These are phyloP conservation scores for Clavispora asparagi DNA, from an alignment of 805 yeast species.

Conservation along the genomic window DNA sequence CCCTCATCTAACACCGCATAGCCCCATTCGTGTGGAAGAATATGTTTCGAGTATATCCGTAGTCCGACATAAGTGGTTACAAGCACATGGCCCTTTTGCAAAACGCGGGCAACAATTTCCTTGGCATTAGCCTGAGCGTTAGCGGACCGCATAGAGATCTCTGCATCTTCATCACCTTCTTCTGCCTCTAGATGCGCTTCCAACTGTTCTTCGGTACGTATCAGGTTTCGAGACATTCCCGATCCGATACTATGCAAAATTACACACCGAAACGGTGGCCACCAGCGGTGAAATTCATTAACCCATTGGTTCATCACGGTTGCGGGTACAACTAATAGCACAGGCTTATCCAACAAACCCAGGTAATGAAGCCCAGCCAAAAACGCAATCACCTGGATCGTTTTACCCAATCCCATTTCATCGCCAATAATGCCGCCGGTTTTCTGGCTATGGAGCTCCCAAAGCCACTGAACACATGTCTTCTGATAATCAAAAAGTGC, in stretches of 20 bases:
- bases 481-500: slow-evolving; percentile 88
- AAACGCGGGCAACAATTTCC: slow-evolving; percentile 51
- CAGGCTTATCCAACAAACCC: slow-evolving; percentile 67
- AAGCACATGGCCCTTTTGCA: slow-evolving; percentile 71
- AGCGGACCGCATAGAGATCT: slow-evolving; percentile 14
- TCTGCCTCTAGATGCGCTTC: slow-evolving; percentile 46
- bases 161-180: slow-evolving; percentile 17
- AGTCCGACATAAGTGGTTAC: slow-evolving; percentile 91
- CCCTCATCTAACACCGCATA: slow-evolving; percentile 94
- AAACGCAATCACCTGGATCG: slow-evolving; percentile 88
- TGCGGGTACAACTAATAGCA: slow-evolving; percentile 89
- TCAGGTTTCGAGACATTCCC: slow-evolving; percentile 51
- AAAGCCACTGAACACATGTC: slow-evolving; percentile 96
- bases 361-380: slow-evolving; percentile 88
- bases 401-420: slow-evolving; percentile 97
- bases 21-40: slow-evolving; percentile 77
- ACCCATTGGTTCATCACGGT: slow-evolving; percentile 97
- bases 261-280: slow-evolving; percentile 89
- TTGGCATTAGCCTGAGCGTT: slow-evolving; percentile 36
- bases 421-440: slow-evolving; percentile 97
- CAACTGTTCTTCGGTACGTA: slow-evolving; percentile 39
- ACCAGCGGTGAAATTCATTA: slow-evolving; percentile 94
- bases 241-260: slow-evolving; percentile 90
- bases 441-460: slow-evolving; percentile 84
- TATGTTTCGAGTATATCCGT: slow-evolving; percentile 55